Evolutionary conservation across 23 red algal genomes (phyloP).

Genomic region (Gracilaria gracilis): DNA sequence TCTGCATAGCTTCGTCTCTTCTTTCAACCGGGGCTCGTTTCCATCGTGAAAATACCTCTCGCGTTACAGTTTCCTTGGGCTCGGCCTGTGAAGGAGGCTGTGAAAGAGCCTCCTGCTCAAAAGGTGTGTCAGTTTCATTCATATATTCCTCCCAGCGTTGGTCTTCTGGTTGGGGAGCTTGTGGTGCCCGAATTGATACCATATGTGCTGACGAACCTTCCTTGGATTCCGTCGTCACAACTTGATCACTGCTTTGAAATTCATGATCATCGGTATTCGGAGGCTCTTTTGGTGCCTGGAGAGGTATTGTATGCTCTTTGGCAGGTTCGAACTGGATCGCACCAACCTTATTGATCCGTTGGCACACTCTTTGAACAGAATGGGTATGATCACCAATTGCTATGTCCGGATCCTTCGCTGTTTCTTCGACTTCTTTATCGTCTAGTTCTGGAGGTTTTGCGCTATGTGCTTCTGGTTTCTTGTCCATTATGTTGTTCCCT

Average conservation of each 20-base stretch:
- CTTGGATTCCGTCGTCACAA: not conserved
- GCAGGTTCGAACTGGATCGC: conserved; percentile 20
- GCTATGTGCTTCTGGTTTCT: not conserved
- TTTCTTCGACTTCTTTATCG: not conserved
- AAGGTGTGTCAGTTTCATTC: not conserved
- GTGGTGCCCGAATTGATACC: not conserved
- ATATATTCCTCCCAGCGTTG: not conserved
- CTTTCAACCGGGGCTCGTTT: not conserved
- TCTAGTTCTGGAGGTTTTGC: not conserved
- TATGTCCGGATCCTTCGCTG: not conserved
- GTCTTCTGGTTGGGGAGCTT: not conserved
- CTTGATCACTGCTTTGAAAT: not conserved
- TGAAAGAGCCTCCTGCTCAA: not conserved
- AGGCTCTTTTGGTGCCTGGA: not conserved
- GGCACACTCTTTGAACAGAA: not conserved
- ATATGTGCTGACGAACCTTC: not conserved
- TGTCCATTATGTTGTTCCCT: not conserved
- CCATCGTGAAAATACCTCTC: conserved; percentile 3
- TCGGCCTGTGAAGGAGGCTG: not conserved
- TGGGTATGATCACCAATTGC: not conserved
- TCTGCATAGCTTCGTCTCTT: not conserved
- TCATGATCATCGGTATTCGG: not conserved
- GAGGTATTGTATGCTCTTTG: not conserved
- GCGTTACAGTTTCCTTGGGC: not conserved
- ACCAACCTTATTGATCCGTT: not conserved